Evolutionary conservation across 1,139 yeast species (phyloP), one percentile per base, ranked within the genome.

Genomic region (Geotrichum phurueaensis): DNA sequence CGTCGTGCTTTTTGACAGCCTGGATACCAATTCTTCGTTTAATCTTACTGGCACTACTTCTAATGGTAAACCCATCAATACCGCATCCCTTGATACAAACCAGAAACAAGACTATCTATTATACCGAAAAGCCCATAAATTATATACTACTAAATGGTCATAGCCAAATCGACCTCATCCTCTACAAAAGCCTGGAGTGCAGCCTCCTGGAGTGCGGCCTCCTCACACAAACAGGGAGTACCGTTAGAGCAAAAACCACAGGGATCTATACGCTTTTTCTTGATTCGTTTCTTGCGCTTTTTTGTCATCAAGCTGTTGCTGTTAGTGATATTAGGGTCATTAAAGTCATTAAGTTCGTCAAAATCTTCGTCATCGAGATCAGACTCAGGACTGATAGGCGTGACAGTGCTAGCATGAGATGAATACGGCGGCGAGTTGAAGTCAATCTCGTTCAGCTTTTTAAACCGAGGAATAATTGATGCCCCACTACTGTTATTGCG

Each of bases 161-260:
- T 39, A 39, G 7, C 2, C 18, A 39, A n/a, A 2, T 39, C 45
- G 15, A 39, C 18, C 18, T 39, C 45, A 15, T 39, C 20, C n/a
- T 39, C 45, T 13, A 15, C 45, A 39, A 39, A 39, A n/a, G 18
- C 45, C 45, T 39, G 45, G 20, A 39, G 45, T 6, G 45, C 45
- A 18, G 91, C 88, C 67, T 89, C 97, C 36, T 94, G 29, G 6
- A 39, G 47, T 9, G 47, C 47, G 18, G 91, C 88, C 67, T 89
- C 97, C 36, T 94, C 83, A 72, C 97, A 91, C 1, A 91, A 89
- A 75, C 97, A 91, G 4, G 96, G 92, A 0, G 96, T 85, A 66
- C 85, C 95, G 67, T 87, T 94, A 0, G 96, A 84, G 69, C 97
- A 91, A 73, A 91, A 91, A 0, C 97, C 97, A 75, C 97, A 91